Base-by-base conservation (phyloP, 495 filamentous ascomycete genomes). In the Tetracladium setigerum region DNA sequence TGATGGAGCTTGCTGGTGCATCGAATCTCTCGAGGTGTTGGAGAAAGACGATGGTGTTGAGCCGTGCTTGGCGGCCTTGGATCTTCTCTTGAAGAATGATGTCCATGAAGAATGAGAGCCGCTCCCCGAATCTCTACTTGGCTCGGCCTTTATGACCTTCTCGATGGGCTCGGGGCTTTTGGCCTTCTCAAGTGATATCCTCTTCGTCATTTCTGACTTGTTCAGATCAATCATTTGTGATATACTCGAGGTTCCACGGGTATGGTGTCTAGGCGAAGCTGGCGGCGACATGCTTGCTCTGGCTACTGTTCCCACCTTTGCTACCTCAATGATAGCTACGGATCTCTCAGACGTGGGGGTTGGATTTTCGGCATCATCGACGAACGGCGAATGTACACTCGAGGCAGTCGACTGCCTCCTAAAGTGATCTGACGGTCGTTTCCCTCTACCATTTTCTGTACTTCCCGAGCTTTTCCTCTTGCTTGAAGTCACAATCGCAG, bases 1-100 rank as follows among this genome's bases (percentile, higher is more conserved):
- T 57, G 16, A 60, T 45, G 19, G 64, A 44, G 34, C 46, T 59
- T 35, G 57, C 49, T 1, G 65, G 13, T 52, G 64, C 71, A 77
- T 74, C 2, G 87, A 92, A 58, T 95, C 89, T 55, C 87, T 75
- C 10, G 89, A 95, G 2, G 87, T 85, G 51, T 92, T 94, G 17
- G 88, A 89, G 56, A 89, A 86, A 8, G 75, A 77, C 15, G 74
- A 69, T 40, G 18, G 50, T 64, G 84, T 16, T 69, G 74, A 37
- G 77, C 78, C 4, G 72, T 77, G 39, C 16, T 74, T 79, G 7
- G 65, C 72, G 43, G 72, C 75, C 61, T 79, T 84, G 47, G 78
- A 54, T 37, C 75, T 70, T 45, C 87, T 83, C 44, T 74, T 77
- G 68, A 95, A 92, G 15, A 94, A 77, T 0, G 84, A 82, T 5